Evolutionary conservation across 179 eudicot species (phyloP), one percentile per base, ranked within the genome.

Genomic region (Silene noctiflora): DNA sequence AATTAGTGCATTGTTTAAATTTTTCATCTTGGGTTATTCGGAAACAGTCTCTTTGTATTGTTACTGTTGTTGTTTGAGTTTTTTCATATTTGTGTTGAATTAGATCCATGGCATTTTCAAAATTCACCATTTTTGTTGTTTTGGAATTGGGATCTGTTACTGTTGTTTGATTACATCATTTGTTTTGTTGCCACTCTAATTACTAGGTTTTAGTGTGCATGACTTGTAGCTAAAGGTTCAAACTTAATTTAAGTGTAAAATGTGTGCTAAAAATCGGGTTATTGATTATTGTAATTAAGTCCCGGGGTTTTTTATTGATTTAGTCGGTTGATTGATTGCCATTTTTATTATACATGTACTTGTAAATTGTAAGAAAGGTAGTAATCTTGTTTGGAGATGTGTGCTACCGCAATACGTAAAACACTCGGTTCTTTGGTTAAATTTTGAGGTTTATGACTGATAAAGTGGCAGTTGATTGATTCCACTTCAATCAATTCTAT

Each of bases 21-120:
- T 33, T 33, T 33, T 33, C 39, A 33, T 33, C 39, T 33, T 33
- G 7, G 39, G 7, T 33, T 7, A 33, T 33, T 33, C 39, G 39
- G 39, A 33, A 33, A 4, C 6, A 33, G 39, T 33, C 39, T 33
- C 39, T 4, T 33, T 29, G 33, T 29, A 0, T 2, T 29, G 39
- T 4, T 33, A 7, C 0, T 33, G 39, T 4, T 33, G 39, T 33
- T 33, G 39, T 33, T 33, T 33, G 39, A 53, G 48, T 22, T 79
- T 29, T 75, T 29, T 75, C 51, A 64, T 31, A 8, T 58, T 51
- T 17, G 62, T 62, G 46, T 64, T 11, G 46, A 82, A 71, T 85
- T 74, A 81, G 88, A 85, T 85, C 88, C 86, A 70, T 25, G 58
- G 19, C 62, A 75, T 74, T 73, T 81, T 71, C 58, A 12, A 10